Base-by-base conservation (phyloP, 2,329 filamentous ascomycete species). In the Coleophoma eucalyptorum region DNA sequence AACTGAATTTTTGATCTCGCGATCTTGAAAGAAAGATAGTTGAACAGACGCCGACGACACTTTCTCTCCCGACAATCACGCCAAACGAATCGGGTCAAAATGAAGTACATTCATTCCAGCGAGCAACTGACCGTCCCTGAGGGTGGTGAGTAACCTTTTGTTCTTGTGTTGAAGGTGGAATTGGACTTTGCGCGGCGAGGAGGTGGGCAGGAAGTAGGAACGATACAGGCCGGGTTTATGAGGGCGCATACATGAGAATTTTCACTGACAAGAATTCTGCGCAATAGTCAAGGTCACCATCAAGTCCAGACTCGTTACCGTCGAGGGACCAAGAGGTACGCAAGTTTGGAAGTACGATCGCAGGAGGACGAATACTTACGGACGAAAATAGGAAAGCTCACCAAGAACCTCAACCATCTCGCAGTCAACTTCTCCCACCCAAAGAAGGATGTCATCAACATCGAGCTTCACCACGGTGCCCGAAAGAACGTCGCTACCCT, bases 71-170 rank as follows among this genome's bases (percentile, higher is more conserved):
- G 54, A 55, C 55, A 61, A 53, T 50, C 45, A 58, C 61, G 57
- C 64, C 62, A 56, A 56, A 58, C 50, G 49, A 48, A 48, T 51
- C 59, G 55, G 62, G 54, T 79, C 88, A 97, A 89, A 80, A 97
- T 97, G 94, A 95, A 89, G 84, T 97, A 97, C 90, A 96, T 99
- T 81, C 91, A 97, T 85, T 96, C 90, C 72, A 83, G 93, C 81
- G 93, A 99, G 86, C 82, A 84, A 79, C 83, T 99, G 80, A 84
- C 86, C 71, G 90, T 99, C 78, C 94, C 95, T 71, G 90, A 97
- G 77, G 90, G 92, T 82, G 91, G 91, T 96, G 86, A 79, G 90
- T 89, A 44, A 44, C 41, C 32, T 16, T 43, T 37, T 16, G 12
- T 26, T 32, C 21, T 15, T 10, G 20, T 7, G 18, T 26, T 8